phyloP scores from a whole-genome alignment of 345 rosid genomes.

The Populus simonii region DNA sequence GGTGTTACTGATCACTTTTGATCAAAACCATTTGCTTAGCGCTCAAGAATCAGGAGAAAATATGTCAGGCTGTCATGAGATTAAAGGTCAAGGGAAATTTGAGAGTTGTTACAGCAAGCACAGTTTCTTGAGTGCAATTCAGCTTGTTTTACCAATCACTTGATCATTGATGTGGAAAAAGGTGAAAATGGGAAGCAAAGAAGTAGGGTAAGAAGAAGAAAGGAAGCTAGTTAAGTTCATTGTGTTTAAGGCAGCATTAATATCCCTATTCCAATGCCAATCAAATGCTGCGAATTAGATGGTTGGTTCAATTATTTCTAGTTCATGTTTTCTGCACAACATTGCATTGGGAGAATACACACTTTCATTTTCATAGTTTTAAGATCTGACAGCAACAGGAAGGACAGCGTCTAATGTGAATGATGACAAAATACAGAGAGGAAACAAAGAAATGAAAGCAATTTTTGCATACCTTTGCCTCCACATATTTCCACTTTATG shows the following conservation, averaged over 20 bases:
- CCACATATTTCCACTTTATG: conserved; percentile 90
- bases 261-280: too few species aligned
- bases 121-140: background rate
- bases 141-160: background rate
- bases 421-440: background rate
- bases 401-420: background rate
- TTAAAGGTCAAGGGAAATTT: background rate
- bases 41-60: background rate
- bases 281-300: background rate
- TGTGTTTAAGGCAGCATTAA: too few species aligned
- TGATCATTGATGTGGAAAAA: background rate
- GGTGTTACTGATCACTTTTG: background rate
- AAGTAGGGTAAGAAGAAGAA: background rate
- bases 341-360: background rate
- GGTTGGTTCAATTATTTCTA: background rate
- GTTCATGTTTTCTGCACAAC: background rate
- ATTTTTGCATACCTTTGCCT: conserved; percentile 64
- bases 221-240: background rate
- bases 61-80: background rate
- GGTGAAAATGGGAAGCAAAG: background rate
- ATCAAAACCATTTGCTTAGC: background rate
- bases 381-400: background rate
- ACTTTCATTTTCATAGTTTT: background rate
- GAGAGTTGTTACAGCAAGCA: background rate
- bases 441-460: conserved; percentile 4